Evolutionary conservation across 768 basidiomycete genomes (phyloP).

Genomic region (Termitomyces bulborhizus): DNA sequence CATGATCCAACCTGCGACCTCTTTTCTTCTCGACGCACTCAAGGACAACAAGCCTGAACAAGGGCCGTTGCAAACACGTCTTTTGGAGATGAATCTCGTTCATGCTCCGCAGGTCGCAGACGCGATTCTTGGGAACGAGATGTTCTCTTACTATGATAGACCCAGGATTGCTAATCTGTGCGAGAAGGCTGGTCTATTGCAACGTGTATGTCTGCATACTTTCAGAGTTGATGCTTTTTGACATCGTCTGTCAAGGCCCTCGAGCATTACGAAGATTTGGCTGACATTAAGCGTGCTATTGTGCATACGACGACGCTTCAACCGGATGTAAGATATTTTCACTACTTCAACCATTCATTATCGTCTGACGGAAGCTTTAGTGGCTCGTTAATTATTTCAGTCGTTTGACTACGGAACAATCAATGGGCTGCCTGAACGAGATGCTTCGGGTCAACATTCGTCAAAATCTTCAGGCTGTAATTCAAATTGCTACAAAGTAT

Average conservation of each 20-base stretch:
- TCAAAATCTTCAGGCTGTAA: constrained; percentile 93
- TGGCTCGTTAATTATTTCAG: constrained; percentile 99
- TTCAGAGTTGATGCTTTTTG: neutral
- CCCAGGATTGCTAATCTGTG: constrained; percentile 97
- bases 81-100: constrained; percentile 96
- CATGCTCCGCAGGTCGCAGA: constrained; percentile 99
- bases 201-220: constrained; percentile 58
- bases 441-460: constrained; percentile 97
- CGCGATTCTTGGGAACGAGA: constrained; percentile 97
- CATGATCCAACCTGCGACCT: constrained; percentile 98
- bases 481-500: constrained; percentile 98
- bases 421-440: constrained; percentile 92
- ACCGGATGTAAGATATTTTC: constrained; percentile 55
- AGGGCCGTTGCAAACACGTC: constrained; percentile 89
- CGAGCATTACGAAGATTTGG: constrained; percentile 96
- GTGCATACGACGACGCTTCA: constrained; percentile 86
- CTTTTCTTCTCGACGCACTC: constrained; percentile 93
- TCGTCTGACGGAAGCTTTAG: constrained; percentile 26
- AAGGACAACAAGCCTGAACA: constrained; percentile 99
- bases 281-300: constrained; percentile 98
- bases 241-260: constrained; percentile 57
- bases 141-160: constrained; percentile 96
- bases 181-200: constrained; percentile 95
- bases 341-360: neutral
- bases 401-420: constrained; percentile 93